A percentile compares a stretch with the other conserved stretches of the same genome.
Evolutionary conservation across 2,329 filamentous ascomycete species (phyloP).

Genomic region (Phyllosticta capitalensis): DNA sequence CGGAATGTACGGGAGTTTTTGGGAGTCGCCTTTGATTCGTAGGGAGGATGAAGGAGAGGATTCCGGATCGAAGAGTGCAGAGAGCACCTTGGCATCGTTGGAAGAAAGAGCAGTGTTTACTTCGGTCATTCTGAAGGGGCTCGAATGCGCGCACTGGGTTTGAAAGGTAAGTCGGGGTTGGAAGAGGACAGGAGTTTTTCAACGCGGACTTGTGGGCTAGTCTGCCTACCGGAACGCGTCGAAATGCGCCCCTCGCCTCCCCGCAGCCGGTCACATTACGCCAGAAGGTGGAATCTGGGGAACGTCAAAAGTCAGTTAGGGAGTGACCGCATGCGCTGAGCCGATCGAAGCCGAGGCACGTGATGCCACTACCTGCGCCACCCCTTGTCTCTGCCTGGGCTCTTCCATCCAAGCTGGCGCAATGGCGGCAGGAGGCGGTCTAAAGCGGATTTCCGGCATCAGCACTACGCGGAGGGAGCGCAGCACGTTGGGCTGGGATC

Average conservation of each 20-base stretch:
- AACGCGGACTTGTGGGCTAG: background rate
- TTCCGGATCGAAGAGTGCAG: conserved; percentile 32
- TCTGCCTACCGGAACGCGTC: background rate
- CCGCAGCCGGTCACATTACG: background rate
- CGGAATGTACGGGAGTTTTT: conserved; percentile 33
- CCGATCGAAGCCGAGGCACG: conserved; percentile 7
- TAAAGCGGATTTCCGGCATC: background rate
- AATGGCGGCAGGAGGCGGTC: conserved; percentile 7
- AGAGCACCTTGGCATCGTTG: conserved; percentile 29
- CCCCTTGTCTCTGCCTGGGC: conserved; percentile 19
- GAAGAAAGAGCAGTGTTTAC: conserved; percentile 36
- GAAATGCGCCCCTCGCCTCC: background rate
- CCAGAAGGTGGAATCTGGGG: background rate
- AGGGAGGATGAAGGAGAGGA: conserved; percentile 44
- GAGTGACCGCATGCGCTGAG: background rate
- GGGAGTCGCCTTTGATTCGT: conserved; percentile 30
- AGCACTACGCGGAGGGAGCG: background rate
- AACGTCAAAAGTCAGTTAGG: background rate
- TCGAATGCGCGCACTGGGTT: background rate
- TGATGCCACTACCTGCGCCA: background rate
- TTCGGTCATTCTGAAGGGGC: background rate
- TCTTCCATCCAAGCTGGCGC: background rate
- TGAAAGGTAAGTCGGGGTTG: background rate
- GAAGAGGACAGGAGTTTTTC: background rate
- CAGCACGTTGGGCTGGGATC: background rate